Conservation (phyloP, 2,329 filamentous ascomycete species). For the Triangularia setosa region DNA sequence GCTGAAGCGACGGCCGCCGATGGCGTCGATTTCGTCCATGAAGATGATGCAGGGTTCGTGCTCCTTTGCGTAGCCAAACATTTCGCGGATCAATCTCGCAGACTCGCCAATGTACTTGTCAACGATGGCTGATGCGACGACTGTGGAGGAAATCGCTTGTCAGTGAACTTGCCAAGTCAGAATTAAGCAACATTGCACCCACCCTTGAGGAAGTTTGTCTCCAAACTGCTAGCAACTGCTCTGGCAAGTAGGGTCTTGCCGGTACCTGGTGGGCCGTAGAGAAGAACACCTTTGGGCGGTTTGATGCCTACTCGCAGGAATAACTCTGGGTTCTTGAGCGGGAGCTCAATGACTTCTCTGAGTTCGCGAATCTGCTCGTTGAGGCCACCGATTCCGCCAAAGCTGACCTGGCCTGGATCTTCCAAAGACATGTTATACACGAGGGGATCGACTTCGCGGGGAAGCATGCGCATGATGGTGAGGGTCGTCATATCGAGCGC, state of each 20-base stretch:
- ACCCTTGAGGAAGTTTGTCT: constrained; percentile 99
- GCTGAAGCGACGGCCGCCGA: constrained; percentile 92
- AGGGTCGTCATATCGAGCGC: constrained; percentile 99
- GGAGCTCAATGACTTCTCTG: constrained; percentile 94
- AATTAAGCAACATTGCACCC: constrained; percentile 24
- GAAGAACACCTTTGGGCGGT: constrained; percentile 91
- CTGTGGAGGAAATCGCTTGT: constrained; percentile 43
- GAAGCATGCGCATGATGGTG: constrained; percentile 99
- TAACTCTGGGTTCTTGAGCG: constrained; percentile 96
- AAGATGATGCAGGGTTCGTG: constrained; percentile 99
- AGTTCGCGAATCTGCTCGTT: constrained; percentile 98
- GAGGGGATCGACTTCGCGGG: constrained; percentile 93
- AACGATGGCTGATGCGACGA: constrained; percentile 97
- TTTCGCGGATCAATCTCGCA: constrained; percentile 92
- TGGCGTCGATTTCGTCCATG: constrained; percentile 99
- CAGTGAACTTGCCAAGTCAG: neutral
- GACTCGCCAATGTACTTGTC: constrained; percentile 99
- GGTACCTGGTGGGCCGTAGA: constrained; percentile 94
- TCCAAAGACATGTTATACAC: constrained; percentile 99
- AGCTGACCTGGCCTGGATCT: constrained; percentile 95
- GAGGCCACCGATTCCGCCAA: constrained; percentile 92
- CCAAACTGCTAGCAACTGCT: constrained; percentile 91
- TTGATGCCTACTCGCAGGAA: constrained; percentile 98
- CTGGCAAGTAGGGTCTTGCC: constrained; percentile 93
- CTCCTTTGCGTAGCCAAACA: constrained; percentile 99